phyloP scores from a whole-genome alignment of 345 rosid genomes.

The Draba incana region DNA sequence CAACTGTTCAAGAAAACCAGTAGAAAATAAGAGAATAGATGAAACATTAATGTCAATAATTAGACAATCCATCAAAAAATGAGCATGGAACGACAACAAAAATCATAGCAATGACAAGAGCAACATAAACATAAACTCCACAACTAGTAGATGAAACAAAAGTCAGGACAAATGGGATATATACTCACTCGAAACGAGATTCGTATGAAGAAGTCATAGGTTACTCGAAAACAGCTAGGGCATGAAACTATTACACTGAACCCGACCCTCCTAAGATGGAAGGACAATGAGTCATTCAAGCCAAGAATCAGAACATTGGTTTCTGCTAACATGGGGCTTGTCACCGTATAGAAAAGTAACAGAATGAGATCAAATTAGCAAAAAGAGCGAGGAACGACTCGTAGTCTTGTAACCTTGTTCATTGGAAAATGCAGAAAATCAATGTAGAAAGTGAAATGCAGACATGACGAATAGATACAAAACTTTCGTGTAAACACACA shows the following conservation, averaged over 20 bases:
- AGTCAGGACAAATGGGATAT: not conserved
- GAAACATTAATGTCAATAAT: not conserved
- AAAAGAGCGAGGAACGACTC: constrained; percentile 19
- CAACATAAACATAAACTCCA: not conserved
- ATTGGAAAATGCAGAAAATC: not conserved
- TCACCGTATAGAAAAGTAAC: not conserved
- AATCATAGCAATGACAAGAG: not conserved
- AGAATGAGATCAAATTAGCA: constrained; percentile 5
- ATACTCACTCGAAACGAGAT: not conserved
- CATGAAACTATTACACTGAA: not conserved
- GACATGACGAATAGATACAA: not conserved
- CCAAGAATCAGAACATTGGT: not conserved
- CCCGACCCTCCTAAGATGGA: not conserved
- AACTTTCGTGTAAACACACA: constrained; percentile 6
- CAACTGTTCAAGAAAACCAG: constrained; percentile 22
- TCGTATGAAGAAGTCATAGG: not conserved
- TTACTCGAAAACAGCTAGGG: not conserved
- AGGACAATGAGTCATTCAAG: not conserved
- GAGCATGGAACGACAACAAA: not conserved
- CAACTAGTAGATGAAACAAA: not conserved
- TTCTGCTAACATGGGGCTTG: not conserved
- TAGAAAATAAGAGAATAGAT: constrained; percentile 4
- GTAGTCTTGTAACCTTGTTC: not conserved
- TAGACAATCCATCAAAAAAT: not conserved
- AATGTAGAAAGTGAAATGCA: not conserved